Evolutionary conservation across 2,329 filamentous ascomycete genomes (phyloP).

Genomic region (Fonsecaea pedrosoi): DNA sequence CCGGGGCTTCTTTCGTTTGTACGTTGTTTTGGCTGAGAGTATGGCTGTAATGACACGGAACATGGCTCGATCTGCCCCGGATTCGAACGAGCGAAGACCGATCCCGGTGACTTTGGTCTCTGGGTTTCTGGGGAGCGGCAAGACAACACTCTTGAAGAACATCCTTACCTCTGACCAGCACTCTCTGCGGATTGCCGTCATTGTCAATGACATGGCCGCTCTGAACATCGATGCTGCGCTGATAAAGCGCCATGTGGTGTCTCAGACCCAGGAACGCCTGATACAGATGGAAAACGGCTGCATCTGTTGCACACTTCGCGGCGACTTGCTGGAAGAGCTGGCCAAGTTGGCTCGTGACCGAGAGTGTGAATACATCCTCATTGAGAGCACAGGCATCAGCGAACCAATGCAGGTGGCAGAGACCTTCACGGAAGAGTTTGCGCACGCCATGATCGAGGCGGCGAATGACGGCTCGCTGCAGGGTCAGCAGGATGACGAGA

Average conservation of each 20-base stretch:
- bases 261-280: constrained; percentile 67
- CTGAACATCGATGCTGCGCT: constrained; percentile 71
- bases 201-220: constrained; percentile 75
- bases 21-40: background rate
- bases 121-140: constrained; percentile 69
- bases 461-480: constrained; percentile 55
- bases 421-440: constrained; percentile 68
- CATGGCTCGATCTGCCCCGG: background rate
- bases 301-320: constrained; percentile 77
- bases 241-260: constrained; percentile 64
- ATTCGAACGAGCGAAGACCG: constrained; percentile 6
- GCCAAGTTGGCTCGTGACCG: constrained; percentile 68
- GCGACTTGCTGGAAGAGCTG: constrained; percentile 73
- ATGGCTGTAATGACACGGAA: background rate
- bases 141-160: constrained; percentile 73
- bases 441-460: constrained; percentile 55
- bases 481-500: constrained; percentile 53
- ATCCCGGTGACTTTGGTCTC: constrained; percentile 67
- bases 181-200: constrained; percentile 71
- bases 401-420: constrained; percentile 77
- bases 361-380: constrained; percentile 73
- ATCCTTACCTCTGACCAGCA: constrained; percentile 70
- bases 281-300: constrained; percentile 75
- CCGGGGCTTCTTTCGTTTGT: too few species aligned
- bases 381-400: constrained; percentile 75